Percentiles rank a stretch among this genome's conserved stretches.
Conservation (phyloP, 2,329 filamentous ascomycete genomes). For the Monosporascus sp. region DNA sequence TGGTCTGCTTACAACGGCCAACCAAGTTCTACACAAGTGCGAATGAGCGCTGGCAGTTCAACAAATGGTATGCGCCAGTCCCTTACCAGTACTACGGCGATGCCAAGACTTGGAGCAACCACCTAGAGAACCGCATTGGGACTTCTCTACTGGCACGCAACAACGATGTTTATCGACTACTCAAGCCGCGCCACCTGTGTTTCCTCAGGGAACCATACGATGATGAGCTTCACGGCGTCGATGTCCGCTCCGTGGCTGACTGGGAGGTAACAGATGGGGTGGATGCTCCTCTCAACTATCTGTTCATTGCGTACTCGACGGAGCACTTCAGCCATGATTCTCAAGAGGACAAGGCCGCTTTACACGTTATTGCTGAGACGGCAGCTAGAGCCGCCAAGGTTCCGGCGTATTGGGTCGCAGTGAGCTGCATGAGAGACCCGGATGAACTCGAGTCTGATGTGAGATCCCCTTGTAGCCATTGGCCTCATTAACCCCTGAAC, state of each 20-base stretch:
- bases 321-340: conserved; percentile 7
- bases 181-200: conserved; percentile 12
- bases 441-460: conserved; percentile 1
- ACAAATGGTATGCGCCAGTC: conserved; percentile 8
- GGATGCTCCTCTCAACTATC: conserved; percentile 5
- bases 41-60: not conserved
- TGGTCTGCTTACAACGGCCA: too few species aligned
- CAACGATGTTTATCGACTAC: conserved; percentile 6
- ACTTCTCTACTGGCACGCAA: not conserved
- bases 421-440: conserved; percentile 2
- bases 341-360: conserved; percentile 2
- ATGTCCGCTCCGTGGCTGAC: conserved; percentile 5
- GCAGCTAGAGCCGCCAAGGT: conserved; percentile 7
- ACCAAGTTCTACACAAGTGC: not conserved
- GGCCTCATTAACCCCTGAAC: not conserved
- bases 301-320: conserved; percentile 9
- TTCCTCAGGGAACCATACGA: conserved; percentile 6
- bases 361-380: conserved; percentile 9
- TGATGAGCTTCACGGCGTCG: conserved; percentile 1
- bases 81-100: conserved; percentile 7
- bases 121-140: conserved; percentile 5
- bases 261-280: conserved; percentile 7
- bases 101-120: conserved; percentile 14
- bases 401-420: conserved; percentile 9
- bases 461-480: not conserved